Conservation (phyloP, 2,329 filamentous ascomycete genomes). For the Alternaria gaisen region DNA sequence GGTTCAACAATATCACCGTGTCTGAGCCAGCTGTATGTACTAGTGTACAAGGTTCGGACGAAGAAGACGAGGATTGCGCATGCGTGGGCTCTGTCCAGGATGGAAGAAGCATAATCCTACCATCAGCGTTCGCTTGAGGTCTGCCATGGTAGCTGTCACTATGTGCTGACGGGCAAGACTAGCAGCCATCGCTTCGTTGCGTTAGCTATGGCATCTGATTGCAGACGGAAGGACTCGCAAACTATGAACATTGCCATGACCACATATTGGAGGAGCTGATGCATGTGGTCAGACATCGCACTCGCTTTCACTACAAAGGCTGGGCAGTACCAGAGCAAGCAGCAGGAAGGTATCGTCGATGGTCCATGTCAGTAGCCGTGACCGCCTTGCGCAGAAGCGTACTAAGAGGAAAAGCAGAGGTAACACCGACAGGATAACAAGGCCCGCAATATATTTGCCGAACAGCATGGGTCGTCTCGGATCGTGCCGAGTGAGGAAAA, state of each 20-base stretch:
- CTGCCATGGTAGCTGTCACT: slow-evolving; percentile 7
- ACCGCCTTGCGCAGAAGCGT: slow-evolving; percentile 32
- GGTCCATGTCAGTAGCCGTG: slow-evolving; percentile 24
- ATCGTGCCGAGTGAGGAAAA: neutral
- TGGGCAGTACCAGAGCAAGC: slow-evolving; percentile 26
- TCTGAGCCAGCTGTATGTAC: slow-evolving; percentile 29
- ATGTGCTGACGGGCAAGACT: slow-evolving; percentile 26
- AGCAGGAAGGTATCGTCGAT: slow-evolving; percentile 35
- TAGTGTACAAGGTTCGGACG: slow-evolving; percentile 35
- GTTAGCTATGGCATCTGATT: slow-evolving; percentile 16
- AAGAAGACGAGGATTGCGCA: slow-evolving; percentile 38
- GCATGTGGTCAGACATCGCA: neutral
- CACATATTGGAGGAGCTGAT: slow-evolving; percentile 29
- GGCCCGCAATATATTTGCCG: slow-evolving; percentile 20
- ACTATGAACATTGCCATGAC: slow-evolving; percentile 24
- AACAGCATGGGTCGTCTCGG: slow-evolving; percentile 17
- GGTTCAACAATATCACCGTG: slow-evolving; percentile 25
- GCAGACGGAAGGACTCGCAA: slow-evolving; percentile 19
- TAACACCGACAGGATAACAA: slow-evolving; percentile 27
- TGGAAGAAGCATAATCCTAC: slow-evolving; percentile 9
- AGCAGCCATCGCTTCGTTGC: slow-evolving; percentile 22
- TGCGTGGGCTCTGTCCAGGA: slow-evolving; percentile 9
- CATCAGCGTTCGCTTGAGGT: slow-evolving; percentile 26
- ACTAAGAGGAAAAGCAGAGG: slow-evolving; percentile 29
- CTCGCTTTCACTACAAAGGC: neutral